Evolutionary conservation across 1,284 basidiomycete species (phyloP).

Genomic region (Trichosporon ovoides): DNA sequence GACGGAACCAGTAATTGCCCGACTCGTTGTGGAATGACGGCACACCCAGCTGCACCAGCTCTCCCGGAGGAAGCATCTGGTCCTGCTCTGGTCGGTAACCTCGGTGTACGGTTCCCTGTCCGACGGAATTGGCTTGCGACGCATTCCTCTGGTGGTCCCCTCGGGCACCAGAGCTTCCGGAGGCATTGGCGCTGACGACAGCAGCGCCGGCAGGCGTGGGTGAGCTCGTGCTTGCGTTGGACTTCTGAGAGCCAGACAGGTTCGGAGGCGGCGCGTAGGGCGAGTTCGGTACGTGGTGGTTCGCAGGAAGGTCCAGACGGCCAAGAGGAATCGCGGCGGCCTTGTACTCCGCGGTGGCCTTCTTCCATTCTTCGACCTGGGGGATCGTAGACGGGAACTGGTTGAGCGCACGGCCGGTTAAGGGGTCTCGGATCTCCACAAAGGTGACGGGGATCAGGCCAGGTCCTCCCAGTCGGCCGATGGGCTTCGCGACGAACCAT

Average conservation of each 20-base stretch:
- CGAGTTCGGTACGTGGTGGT: conserved; percentile 40
- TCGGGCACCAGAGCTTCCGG: not conserved
- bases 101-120: conserved; percentile 12
- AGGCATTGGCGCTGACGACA: not conserved
- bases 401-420: conserved; percentile 64
- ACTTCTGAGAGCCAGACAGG: not conserved
- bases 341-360: conserved; percentile 89
- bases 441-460: conserved; percentile 95
- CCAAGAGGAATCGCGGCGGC: conserved; percentile 92
- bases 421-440: conserved; percentile 89
- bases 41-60: conserved; percentile 81
- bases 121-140: conserved; percentile 10
- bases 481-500: conserved; percentile 71
- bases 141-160: conserved; percentile 10
- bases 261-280: conserved; percentile 32
- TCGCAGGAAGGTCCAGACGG: conserved; percentile 65
- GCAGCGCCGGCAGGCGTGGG: not conserved
- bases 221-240: conserved; percentile 3
- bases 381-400: conserved; percentile 77
- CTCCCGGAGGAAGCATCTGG: conserved; percentile 63
- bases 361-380: conserved; percentile 97
- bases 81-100: conserved; percentile 38
- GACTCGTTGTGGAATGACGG: conserved; percentile 95
- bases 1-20: conserved; percentile 95
- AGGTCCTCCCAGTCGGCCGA: conserved; percentile 86